Evolutionary conservation across 2,329 filamentous ascomycete species (phyloP), one percentile per base, ranked within the genome.

Genomic region (Xylariaceae sp.): DNA sequence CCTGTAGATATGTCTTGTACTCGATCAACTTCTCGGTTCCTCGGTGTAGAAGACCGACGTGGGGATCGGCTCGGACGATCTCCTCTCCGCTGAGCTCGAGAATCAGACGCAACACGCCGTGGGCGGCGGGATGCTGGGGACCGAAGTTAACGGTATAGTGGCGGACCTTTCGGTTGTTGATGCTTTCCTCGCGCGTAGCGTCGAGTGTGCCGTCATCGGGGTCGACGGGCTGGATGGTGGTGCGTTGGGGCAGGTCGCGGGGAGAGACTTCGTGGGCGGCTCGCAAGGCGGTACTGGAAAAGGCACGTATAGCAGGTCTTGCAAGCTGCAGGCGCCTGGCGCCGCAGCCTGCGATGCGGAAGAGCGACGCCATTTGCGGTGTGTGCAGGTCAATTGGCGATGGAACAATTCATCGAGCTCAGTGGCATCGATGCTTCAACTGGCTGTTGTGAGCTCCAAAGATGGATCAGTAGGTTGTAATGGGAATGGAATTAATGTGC

Each of bases 141-240:
- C 94, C 94, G 69, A 99, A 99, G 82, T 99, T 99, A 80, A 99
- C 93, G 6, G 94, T 99, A 79, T 99, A 99, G 78, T 99, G 94
- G 64, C 94, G 87, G 73, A 99, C 89, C 83, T 97, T 97, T 75
- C 93, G 88, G 75, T 77, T 73, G 59, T 71, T 73, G 58, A 83
- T 72, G 53, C 74, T 77, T 65, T 75, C 77, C 61, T 81, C 77
- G 63, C 72, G 71, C 60, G 72, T 69, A 67, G 77, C 76, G 65
- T 81, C 75, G 61, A 75, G 71, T 58, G 67, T 64, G 57, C 74
- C 72, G 51, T 74, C 71, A 40, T 84, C 78, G 55, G 83, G 77
- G 67, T 89, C 86, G 60, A 83, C 83, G 53, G 84, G 84, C 40
- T 88, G 74, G 48, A 91, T 77, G 41, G 84, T 83, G 51, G 84